phyloP scores from a whole-genome alignment of 441 rosid species.

The Flueggea neowawraea region DNA sequence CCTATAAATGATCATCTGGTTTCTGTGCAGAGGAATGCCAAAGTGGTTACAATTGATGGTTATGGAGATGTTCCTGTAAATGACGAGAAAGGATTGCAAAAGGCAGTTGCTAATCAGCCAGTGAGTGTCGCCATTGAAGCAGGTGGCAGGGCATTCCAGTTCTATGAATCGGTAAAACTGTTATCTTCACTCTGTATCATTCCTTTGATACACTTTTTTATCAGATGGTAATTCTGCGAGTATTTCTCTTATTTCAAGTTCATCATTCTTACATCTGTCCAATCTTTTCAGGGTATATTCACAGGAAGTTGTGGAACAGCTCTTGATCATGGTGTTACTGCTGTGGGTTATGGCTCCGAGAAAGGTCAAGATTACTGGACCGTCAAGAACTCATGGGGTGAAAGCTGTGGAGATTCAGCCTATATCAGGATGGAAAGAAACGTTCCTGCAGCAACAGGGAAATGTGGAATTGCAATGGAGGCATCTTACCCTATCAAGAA shows the following conservation, averaged over 20 bases:
- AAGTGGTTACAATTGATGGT: slow-evolving; percentile 57
- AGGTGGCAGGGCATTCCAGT: slow-evolving; percentile 76
- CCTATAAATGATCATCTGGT: neutral
- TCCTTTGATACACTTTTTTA: neutral
- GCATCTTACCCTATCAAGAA: slow-evolving; percentile 82
- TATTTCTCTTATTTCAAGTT: no score
- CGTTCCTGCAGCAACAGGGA: slow-evolving; percentile 37
- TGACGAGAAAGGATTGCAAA: slow-evolving; percentile 53
- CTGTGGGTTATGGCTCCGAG: slow-evolving; percentile 85
- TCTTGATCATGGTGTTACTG: slow-evolving; percentile 84
- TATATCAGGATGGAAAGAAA: slow-evolving; percentile 73
- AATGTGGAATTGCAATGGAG: slow-evolving; percentile 87
- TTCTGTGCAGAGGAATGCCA: slow-evolving; percentile 66
- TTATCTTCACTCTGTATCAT: neutral
- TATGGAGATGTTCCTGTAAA: slow-evolving; percentile 76
- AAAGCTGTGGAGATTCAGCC: slow-evolving; percentile 81
- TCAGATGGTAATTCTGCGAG: neutral
- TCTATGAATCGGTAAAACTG: slow-evolving; percentile 58
- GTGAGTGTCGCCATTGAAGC: slow-evolving; percentile 82
- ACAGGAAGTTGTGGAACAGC: slow-evolving; percentile 65
- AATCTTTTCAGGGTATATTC: slow-evolving; percentile 57
- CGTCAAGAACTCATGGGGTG: slow-evolving; percentile 89
- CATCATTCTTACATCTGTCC: neutral
- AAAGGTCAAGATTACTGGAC: slow-evolving; percentile 70
- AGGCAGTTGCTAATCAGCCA: slow-evolving; percentile 79